phyloP scores from a whole-genome alignment of 495 filamentous ascomycete genomes.

The Penicillium paradoxum region DNA sequence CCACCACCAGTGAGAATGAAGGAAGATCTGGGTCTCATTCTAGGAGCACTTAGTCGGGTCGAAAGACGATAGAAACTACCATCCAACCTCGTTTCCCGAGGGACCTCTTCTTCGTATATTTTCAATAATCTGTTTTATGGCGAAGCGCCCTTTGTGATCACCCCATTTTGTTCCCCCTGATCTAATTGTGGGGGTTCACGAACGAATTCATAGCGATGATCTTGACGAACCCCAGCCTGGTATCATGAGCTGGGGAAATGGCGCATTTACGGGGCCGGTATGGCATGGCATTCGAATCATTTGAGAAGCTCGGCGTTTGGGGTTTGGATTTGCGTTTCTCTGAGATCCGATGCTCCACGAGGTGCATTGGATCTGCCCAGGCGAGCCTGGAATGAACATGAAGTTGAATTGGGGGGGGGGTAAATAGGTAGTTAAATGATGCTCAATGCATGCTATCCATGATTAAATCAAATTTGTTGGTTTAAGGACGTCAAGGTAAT shows the following conservation, averaged over 20 bases:
- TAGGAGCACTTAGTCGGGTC: constrained; percentile 42
- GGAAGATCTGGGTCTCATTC: constrained; percentile 41
- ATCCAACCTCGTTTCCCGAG: neutral
- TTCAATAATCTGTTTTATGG: neutral
- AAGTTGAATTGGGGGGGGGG: neutral
- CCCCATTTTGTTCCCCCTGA: neutral
- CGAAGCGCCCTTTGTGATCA: neutral
- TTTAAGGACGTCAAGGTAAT: no score
- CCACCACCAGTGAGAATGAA: constrained; percentile 23
- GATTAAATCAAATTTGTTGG: no score
- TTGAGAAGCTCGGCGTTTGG: neutral
- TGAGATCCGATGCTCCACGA: neutral
- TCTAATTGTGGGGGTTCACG: neutral
- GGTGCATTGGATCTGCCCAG: neutral
- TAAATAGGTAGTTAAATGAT: neutral
- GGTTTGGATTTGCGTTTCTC: neutral
- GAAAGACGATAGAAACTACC: constrained; percentile 29
- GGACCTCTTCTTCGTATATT: neutral
- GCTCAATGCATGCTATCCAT: neutral
- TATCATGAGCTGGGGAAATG: neutral
- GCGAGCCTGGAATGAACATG: neutral
- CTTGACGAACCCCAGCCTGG: neutral
- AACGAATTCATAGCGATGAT: constrained; percentile 1
- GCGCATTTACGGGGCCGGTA: neutral
- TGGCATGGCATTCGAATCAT: neutral